Base-by-base conservation (phyloP, 2,329 filamentous ascomycete genomes). In the Colletotrichum echinochloae region DNA sequence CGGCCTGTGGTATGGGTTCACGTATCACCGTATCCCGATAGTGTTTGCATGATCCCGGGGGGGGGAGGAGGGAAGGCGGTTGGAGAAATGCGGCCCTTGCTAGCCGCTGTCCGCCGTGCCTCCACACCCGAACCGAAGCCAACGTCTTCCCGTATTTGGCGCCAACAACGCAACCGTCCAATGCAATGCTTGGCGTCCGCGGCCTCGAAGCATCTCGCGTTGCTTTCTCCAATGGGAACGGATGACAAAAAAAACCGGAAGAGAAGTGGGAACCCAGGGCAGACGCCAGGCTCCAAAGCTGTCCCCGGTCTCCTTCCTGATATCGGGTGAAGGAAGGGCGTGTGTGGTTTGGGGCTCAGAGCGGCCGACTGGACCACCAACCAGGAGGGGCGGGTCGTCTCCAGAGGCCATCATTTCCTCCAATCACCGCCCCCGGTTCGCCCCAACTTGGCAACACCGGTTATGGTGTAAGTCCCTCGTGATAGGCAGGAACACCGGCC, bases 341-440 rank as follows among this genome's bases (percentile, higher is more conserved):
- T 59, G 37, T 59, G 35, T 41, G 20, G 5, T 14, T 12, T 44
- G 37, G 55, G 37, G 37, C 26, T 18, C 26, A 12, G 23, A 12
- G 7, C 20, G 26, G 39, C 11, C 28, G 18, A 48, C 18, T 48
- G 20, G 14, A n/a, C 6, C 30, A 60, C n/a, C 3, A 8, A 18
- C 41, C 41, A 20, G 33, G 44, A 51, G 12, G 12, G 51, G 54
- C 18, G 37, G 39, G 14, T 49, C 23, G 46, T 2, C 11, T 30
- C 12, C n/a, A 30, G 39, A 39, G 57, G 48, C 48, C 30, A 66
- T 44, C 39, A 16, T 41, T 18, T 20, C 55, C 66, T 66, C 62
- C 66, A 70, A 66, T 70, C 55, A 66, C 26, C 41, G 28, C 6
- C 56, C 55, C 55, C 46, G 56, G 55, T 61, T 66, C 66, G 33